phyloP scores from a whole-genome alignment of 805 yeast genomes.

The Myxozyma kluyveri region DNA sequence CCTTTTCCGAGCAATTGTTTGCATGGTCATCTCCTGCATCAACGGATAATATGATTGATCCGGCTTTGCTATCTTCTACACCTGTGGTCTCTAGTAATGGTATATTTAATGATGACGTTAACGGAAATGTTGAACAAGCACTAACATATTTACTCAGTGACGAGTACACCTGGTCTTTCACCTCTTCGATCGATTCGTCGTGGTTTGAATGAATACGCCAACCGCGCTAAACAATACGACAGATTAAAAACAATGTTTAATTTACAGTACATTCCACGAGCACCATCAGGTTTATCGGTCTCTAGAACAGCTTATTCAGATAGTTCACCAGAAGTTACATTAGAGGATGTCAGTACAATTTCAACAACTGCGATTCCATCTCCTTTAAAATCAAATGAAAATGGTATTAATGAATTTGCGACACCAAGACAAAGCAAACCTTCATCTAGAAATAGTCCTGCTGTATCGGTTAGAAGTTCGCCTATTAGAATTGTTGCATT shows the following conservation, averaged over 20 bases:
- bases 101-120: no score
- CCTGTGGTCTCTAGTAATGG: slow-evolving; percentile 4
- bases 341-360: background rate
- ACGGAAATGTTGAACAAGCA: no score
- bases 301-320: slow-evolving; percentile 22
- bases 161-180: no score
- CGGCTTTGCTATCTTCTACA: slow-evolving; percentile 18
- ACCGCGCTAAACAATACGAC: slow-evolving; percentile 3
- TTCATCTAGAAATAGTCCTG: background rate
- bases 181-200: background rate
- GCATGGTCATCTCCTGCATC: slow-evolving; percentile 1
- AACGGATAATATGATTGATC: slow-evolving; percentile 11
- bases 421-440: background rate
- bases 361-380: background rate
- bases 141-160: no score
- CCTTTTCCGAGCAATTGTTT: slow-evolving; percentile 11
- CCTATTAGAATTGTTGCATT: background rate
- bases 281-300: slow-evolving; percentile 22
- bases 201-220: slow-evolving; percentile 1
- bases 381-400: background rate
- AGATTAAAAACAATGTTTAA: slow-evolving; percentile 3
- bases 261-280: slow-evolving; percentile 18
- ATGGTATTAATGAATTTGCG: background rate
- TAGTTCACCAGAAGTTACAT: slow-evolving; percentile 14
- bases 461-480: background rate